Evolutionary conservation across 2,329 filamentous ascomycete species (phyloP).

Genomic region (Fusarium stilboides): DNA sequence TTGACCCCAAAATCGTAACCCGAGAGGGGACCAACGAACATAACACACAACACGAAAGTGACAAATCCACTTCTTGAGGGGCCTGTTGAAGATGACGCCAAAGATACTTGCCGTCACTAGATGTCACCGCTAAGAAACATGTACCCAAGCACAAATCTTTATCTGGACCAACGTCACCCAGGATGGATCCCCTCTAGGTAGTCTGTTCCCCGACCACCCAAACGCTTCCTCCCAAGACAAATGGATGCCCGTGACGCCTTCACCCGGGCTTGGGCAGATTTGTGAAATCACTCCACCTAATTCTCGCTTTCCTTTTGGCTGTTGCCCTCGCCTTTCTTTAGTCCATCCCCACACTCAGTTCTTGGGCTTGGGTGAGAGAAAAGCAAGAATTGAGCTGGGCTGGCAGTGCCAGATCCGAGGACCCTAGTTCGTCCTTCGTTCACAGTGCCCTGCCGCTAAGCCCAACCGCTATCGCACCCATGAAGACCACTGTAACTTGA

Average conservation of each 20-base stretch:
- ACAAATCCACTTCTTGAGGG: conserved; percentile 37
- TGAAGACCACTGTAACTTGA: conserved; percentile 30
- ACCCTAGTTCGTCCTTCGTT: too few species aligned
- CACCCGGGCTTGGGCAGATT: conserved; percentile 33
- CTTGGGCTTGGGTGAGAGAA: conserved; percentile 8
- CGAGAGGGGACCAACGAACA: conserved; percentile 22
- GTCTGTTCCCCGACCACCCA: conserved; percentile 32
- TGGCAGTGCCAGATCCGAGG: too few species aligned
- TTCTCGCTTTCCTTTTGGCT: conserved; percentile 30
- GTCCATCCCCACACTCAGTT: conserved; percentile 28
- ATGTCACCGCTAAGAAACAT: conserved; percentile 27
- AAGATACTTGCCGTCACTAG: conserved; percentile 28
- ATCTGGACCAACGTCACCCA: conserved; percentile 42
- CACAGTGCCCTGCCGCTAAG: conserved; percentile 1
- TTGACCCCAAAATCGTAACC: conserved; percentile 40
- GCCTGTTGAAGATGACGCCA: conserved; percentile 36
- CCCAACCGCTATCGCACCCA: conserved; percentile 10
- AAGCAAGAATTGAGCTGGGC: conserved; percentile 17
- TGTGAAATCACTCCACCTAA: conserved; percentile 39
- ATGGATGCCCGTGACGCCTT: conserved; percentile 44
- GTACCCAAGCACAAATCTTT: conserved; percentile 26
- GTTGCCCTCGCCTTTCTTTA: conserved; percentile 19
- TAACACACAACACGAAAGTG: conserved; percentile 19
- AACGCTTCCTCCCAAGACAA: conserved; percentile 38
- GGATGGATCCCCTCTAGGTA: conserved; percentile 34